Base-by-base conservation (phyloP, 129 eudicot species). In the Deinandra increscens region DNA sequence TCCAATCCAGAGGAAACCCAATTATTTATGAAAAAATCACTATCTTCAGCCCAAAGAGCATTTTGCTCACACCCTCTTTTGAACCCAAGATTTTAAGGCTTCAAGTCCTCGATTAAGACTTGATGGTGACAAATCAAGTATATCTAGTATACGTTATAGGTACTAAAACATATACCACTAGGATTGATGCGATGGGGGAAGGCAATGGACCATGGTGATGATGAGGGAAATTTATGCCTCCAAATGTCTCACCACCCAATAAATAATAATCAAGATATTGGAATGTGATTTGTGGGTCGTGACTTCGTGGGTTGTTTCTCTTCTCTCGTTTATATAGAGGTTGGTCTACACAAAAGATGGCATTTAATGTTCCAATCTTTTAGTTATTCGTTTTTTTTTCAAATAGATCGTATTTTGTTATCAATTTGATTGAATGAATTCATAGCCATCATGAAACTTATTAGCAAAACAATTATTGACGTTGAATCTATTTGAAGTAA, bases 231-330 rank as follows among this genome's bases (percentile, higher is more conserved):
- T 75, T 33, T 66, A 75, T 75, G 60, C 73, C 73, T 66, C 79
- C 68, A 41, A 11, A 26, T 74, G 72, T 65, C 66, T 65, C 66
- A 51, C 60, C 33, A 20, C 60, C 60, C 33, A 53, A 51, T 53
- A 53, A 53, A 19, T n/a, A 10, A 10, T n/a, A n/a, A n/a, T n/a
- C n/a, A n/a, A n/a, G n/a, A n/a, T n/a, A n/a, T 53, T 64, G 64
- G 17, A 64, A 45, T 20, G 66, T 18, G 34, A 23, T 43, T 9
- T 0, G 22, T 68, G 56, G 64, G 34, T 75, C 80, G 80, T 75
- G 69, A 62, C 58, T 44, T 75, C 80, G 80, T 75, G 69, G 68
- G 67, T 44, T 44, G 49, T 75, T 75, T 66, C 68, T 58, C 79
- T 75, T 67, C 74, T 75, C 68, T 53, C 17, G 66, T 65, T 55